Conservation (phyloP, 164 flowering plant genomes). For the Aristolochia californica region DNA sequence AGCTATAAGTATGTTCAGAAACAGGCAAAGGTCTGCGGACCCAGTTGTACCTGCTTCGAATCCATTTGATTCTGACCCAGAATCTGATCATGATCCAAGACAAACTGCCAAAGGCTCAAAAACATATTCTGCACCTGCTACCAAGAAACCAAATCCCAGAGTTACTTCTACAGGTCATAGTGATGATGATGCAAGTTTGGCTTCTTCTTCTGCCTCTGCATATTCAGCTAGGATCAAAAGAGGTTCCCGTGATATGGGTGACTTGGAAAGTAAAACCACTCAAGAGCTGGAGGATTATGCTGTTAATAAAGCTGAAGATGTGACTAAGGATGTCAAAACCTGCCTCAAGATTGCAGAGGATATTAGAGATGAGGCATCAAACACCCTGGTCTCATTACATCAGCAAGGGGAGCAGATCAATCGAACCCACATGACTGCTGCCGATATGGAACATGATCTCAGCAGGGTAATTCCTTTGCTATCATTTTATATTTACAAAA, state of each 20-base stretch:
- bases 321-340: slow-evolving; percentile 40
- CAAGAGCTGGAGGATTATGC: slow-evolving; percentile 67
- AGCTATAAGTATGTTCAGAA: neutral
- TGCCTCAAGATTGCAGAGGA: slow-evolving; percentile 75
- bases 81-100: no score
- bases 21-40: slow-evolving; percentile 32
- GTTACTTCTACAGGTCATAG: neutral
- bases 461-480: slow-evolving; percentile 32
- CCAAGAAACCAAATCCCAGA: neutral
- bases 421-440: slow-evolving; percentile 52
- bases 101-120: slow-evolving; percentile 23
- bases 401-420: slow-evolving; percentile 78
- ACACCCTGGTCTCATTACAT: slow-evolving; percentile 57
- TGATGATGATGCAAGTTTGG: neutral
- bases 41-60: slow-evolving; percentile 30
- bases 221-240: slow-evolving; percentile 37
- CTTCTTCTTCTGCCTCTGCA: slow-evolving; percentile 12
- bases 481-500: no score
- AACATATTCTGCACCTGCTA: slow-evolving; percentile 41
- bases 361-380: slow-evolving; percentile 56
- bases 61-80: slow-evolving; percentile 56
- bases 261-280: slow-evolving; percentile 44
- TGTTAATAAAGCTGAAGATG: slow-evolving; percentile 59
- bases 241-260: slow-evolving; percentile 40
- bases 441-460: slow-evolving; percentile 56